phyloP scores from a whole-genome alignment of 345 rosid genomes.

The Salix arbutifolia region DNA sequence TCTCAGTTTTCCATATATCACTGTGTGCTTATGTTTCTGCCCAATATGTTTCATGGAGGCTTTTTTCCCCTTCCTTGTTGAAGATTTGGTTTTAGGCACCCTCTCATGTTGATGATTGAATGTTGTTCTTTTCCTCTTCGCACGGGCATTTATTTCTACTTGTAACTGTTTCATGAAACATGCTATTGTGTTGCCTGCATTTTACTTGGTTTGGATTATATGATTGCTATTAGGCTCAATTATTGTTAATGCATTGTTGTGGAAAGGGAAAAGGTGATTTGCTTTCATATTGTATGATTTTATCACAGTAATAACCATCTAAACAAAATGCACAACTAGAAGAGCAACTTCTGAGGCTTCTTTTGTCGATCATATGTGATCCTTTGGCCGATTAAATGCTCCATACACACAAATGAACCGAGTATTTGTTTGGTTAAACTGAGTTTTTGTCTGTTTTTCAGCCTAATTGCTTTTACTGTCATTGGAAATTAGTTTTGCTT shows the following conservation, averaged over 20 bases:
- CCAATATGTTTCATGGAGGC: neutral
- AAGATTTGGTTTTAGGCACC: neutral
- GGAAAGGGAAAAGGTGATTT: neutral
- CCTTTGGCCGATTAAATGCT: neutral
- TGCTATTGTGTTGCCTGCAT: neutral
- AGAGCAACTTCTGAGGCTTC: neutral
- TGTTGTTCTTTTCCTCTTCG: neutral
- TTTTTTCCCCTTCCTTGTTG: neutral
- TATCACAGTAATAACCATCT: neutral
- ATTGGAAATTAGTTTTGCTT: neutral
- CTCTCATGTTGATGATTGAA: neutral
- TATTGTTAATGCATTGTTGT: constrained; percentile 1
- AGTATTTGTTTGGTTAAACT: neutral
- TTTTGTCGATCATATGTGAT: neutral
- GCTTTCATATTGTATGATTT: neutral
- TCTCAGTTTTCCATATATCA: neutral
- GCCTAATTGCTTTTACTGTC: neutral
- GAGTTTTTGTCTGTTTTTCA: neutral
- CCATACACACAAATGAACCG: neutral
- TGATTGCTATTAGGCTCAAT: neutral
- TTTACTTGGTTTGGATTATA: neutral
- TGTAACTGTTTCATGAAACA: neutral
- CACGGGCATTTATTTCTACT: neutral
- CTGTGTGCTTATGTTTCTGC: neutral
- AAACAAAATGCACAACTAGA: neutral